A percentile compares a stretch with the other conserved stretches of the same genome.
These are phyloP conservation scores for Carpinus fangiana DNA, from an alignment of 306 rosid species.

Conservation along the genomic window DNA sequence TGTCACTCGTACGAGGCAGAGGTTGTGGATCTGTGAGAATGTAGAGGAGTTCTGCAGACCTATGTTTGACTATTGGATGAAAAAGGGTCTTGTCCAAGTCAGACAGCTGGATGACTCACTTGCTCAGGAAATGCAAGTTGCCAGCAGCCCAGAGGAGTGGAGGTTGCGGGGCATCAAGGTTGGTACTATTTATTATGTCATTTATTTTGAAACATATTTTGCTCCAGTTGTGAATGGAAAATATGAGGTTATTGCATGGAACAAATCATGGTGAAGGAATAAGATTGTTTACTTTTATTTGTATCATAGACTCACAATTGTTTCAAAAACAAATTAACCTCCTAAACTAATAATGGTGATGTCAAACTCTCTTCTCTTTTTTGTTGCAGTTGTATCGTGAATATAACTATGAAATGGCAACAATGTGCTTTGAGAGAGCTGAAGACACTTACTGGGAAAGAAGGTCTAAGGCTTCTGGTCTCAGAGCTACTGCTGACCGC, in stretches of 20 bases:
- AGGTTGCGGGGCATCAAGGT: constrained; percentile 75
- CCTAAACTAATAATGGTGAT: neutral
- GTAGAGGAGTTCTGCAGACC: constrained; percentile 40
- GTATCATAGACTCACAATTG: neutral
- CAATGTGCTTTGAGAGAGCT: constrained; percentile 78
- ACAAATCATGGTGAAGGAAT: neutral
- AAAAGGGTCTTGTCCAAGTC: constrained; percentile 61
- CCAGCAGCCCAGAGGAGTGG: constrained; percentile 79
- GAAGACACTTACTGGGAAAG: constrained; percentile 70
- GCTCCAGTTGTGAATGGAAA: neutral
- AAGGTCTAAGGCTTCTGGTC: constrained; percentile 68
- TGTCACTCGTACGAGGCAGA: constrained; percentile 72
- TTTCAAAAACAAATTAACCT: neutral
- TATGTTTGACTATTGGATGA: constrained; percentile 71
- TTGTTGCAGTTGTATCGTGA: constrained; percentile 55
- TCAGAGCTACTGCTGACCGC: constrained; percentile 51
- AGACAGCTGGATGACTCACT: constrained; percentile 67
- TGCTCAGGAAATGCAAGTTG: constrained; percentile 73
- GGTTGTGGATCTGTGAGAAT: constrained; percentile 76
- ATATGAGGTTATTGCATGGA: neutral
- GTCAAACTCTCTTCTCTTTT: neutral
- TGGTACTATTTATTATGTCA: neutral
- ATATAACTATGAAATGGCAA: constrained; percentile 68
- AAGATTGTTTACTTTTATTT: neutral
- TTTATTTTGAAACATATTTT: neutral